phyloP scores from a whole-genome alignment of 129 eudicot genomes.

The Arctium minus region DNA sequence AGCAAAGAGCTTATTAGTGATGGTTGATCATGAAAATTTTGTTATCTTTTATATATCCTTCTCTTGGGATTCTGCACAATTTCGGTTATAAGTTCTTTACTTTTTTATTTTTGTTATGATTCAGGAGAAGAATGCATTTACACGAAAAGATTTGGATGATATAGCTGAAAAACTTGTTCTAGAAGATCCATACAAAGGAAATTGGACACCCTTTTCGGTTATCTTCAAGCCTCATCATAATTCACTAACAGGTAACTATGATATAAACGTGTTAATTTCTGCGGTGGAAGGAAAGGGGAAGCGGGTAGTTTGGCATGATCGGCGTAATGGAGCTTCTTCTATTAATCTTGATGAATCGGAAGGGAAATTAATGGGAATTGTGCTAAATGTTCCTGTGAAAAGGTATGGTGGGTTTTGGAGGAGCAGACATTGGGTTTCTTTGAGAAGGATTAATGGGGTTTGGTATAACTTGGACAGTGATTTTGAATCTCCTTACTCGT shows the following conservation, averaged over 20 bases:
- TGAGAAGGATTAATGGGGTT: conserved; percentile 63
- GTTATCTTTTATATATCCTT: not conserved
- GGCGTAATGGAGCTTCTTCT: conserved; percentile 58
- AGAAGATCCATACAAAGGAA: conserved; percentile 68
- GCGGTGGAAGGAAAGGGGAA: conserved; percentile 86
- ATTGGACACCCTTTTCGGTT: conserved; percentile 72
- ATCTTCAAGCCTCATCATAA: conserved; percentile 96
- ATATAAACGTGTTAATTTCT: conserved; percentile 73
- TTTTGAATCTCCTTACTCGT: conserved; percentile 50
- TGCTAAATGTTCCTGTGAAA: conserved; percentile 70
- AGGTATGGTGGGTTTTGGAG: conserved; percentile 79
- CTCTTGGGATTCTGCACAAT: not conserved
- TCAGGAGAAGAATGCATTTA: conserved; percentile 83
- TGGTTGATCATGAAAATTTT: not conserved
- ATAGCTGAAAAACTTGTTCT: conserved; percentile 67
- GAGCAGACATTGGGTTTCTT: conserved; percentile 83
- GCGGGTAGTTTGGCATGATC: conserved; percentile 87
- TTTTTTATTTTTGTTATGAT: not conserved
- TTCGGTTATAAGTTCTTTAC: not conserved
- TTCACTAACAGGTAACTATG: conserved; percentile 85
- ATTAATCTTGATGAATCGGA: conserved; percentile 63
- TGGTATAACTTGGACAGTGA: conserved; percentile 99
- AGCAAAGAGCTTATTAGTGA: not conserved
- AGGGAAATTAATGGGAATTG: conserved; percentile 68
- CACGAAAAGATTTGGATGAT: conserved; percentile 53